These are phyloP conservation scores for Talaromyces sp. DNA, from an alignment of 2,329 filamentous ascomycete genomes.

Conservation along the genomic window DNA sequence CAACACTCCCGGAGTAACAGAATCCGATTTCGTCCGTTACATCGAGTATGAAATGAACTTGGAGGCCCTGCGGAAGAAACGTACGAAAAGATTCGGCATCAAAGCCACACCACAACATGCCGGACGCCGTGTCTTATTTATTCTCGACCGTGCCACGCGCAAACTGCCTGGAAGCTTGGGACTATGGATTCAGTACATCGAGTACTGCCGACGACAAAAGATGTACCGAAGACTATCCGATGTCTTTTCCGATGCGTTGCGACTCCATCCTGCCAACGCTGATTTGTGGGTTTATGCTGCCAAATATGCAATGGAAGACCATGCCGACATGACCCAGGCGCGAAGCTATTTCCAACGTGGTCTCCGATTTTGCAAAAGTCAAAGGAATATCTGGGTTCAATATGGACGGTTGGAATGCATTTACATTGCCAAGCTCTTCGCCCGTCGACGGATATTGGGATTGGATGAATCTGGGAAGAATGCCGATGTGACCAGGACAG, in stretches of 20 bases:
- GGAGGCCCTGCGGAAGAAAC: constrained; percentile 75
- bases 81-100: constrained; percentile 75
- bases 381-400: constrained; percentile 75
- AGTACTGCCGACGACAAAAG: constrained; percentile 68
- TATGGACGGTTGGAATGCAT: constrained; percentile 91
- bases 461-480: constrained; percentile 49
- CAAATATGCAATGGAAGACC: constrained; percentile 69
- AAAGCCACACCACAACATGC: constrained; percentile 68
- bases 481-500: constrained; percentile 33
- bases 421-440: constrained; percentile 78
- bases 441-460: constrained; percentile 65
- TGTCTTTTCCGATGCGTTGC: constrained; percentile 65
- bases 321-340: constrained; percentile 83
- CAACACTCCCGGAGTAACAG: constrained; percentile 72
- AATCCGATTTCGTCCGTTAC: constrained; percentile 80
- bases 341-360: constrained; percentile 85
- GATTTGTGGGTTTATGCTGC: constrained; percentile 84
- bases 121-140: constrained; percentile 79
- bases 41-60: constrained; percentile 66
- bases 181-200: constrained; percentile 87
- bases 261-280: constrained; percentile 79
- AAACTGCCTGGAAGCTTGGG: constrained; percentile 77
- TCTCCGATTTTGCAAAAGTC: constrained; percentile 78
- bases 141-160: constrained; percentile 80
- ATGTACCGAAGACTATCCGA: constrained; percentile 59